These are phyloP conservation scores for Neodidymelliopsis sp. DNA, from an alignment of 2,329 filamentous ascomycete genomes.

Conservation along the genomic window DNA sequence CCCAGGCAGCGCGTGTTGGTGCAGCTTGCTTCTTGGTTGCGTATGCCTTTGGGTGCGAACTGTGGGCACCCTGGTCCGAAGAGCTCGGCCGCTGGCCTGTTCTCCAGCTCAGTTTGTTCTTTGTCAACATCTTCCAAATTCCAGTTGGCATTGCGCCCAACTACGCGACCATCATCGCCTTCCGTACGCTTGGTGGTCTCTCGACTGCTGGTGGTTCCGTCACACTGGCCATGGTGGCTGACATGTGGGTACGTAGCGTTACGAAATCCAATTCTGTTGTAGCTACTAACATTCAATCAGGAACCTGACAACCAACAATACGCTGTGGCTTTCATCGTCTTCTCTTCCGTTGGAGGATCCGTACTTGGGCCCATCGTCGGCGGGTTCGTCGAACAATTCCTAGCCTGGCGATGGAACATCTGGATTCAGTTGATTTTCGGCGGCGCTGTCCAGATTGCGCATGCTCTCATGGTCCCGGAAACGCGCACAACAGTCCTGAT, in stretches of 20 bases:
- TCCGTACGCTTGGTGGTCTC: slow-evolving; percentile 54
- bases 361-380: slow-evolving; percentile 81
- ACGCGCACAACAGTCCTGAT: slow-evolving; percentile 80
- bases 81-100: slow-evolving; percentile 81
- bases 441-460: slow-evolving; percentile 70
- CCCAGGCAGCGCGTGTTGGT: slow-evolving; percentile 73
- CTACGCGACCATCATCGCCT: slow-evolving; percentile 73
- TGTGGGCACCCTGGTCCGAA: slow-evolving; percentile 89
- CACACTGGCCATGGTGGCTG: slow-evolving; percentile 70
- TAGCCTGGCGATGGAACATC: slow-evolving; percentile 80
- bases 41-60: slow-evolving; percentile 86
- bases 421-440: slow-evolving; percentile 89
- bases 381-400: slow-evolving; percentile 73
- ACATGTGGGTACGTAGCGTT: slow-evolving; percentile 60
- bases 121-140: slow-evolving; percentile 78
- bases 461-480: slow-evolving; percentile 76
- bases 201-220: slow-evolving; percentile 69
- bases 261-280: neutral
- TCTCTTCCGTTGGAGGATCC: slow-evolving; percentile 80
- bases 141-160: slow-evolving; percentile 74
- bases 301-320: slow-evolving; percentile 19
- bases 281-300: neutral
- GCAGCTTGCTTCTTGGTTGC: slow-evolving; percentile 80
- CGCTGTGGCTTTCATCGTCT: slow-evolving; percentile 62
- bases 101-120: slow-evolving; percentile 73